Base-by-base conservation (phyloP, 2,329 filamentous ascomycete species). In the Fusarium globosum region DNA sequence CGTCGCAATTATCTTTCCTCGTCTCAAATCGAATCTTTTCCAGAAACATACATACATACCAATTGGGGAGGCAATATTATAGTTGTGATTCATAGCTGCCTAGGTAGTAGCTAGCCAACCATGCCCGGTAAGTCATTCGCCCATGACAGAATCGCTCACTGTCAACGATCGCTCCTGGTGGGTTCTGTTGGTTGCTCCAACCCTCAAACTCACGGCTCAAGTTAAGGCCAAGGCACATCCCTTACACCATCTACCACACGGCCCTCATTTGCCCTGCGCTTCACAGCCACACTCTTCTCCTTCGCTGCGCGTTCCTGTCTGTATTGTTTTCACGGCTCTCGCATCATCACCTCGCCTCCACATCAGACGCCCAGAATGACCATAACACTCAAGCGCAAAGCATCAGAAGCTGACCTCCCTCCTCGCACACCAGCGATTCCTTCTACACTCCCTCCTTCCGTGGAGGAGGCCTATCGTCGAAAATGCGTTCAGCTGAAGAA, bases 401-500 rank as follows among this genome's bases (percentile, higher is more conserved):
- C 77, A 60, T 74, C 80, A 62, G 80, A 82, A 77, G 78, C 81
- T 83, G 80, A 85, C 79, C 71, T 76, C 71, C 66, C 66, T 73
- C 68, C 71, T 77, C 68, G 61, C 14, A 83, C 81, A 74, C 76
- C 79, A 81, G 84, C 85, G 69, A 85, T 89, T 61, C 89, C 89
- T 36, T 89, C 90, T 21, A 83, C 89, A 45, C 86, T 93, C 8
- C 94, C 96, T 26, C 96, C 96, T 21, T 97, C 95, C 21, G 95
- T 98, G 72, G 96, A 99, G 83, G 93, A 96, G 81, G 95, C 96
- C 57, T 99, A 98, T 84, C 95, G 96, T 79, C 91, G 94, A 74
- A 98, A 99, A 90, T 98, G 96, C 83, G 94, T 98, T 80, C 93
- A 97, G 78, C 89, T 99, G 28, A 97, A 97, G 85, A 93, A 94